Percentiles rank a stretch among this genome's conserved stretches.
phyloP scores from a whole-genome alignment of 306 rosid genomes.

The Fragaria ananassa region DNA sequence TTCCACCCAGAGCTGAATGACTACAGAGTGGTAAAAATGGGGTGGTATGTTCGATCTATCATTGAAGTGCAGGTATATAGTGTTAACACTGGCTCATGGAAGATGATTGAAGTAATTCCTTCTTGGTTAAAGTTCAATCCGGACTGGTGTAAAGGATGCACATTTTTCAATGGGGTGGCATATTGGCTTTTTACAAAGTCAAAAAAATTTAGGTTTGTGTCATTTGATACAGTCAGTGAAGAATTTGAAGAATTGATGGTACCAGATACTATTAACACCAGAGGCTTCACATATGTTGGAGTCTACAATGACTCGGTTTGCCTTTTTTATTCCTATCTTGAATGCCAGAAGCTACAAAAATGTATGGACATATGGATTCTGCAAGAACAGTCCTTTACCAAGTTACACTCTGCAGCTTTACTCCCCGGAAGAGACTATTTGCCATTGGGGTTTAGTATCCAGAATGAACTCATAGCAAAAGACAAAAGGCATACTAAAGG shows the following conservation, averaged over 20 bases:
- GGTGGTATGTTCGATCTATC: not conserved
- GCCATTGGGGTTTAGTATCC: not conserved
- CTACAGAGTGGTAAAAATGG: constrained; percentile 8
- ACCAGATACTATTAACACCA: not conserved
- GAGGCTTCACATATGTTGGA: not conserved
- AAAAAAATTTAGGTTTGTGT: not conserved
- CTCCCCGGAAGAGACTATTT: not conserved
- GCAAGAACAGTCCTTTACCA: not conserved
- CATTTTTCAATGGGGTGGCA: not conserved
- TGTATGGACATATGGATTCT: not conserved
- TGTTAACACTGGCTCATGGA: constrained; percentile 4
- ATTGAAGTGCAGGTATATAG: not conserved
- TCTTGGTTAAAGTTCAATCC: not conserved
- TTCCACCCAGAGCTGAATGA: not conserved
- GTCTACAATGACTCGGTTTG: not conserved
- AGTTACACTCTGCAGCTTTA: not conserved
- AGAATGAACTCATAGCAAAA: not conserved
- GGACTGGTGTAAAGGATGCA: not conserved
- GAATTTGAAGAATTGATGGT: not conserved
- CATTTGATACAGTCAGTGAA: constrained; percentile 9
- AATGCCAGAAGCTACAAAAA: not conserved
- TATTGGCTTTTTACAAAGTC: not conserved
- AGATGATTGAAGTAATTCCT: constrained; percentile 4
- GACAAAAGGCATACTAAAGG: not conserved
- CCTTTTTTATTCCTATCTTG: not conserved